Evolutionary conservation across 768 basidiomycete species (phyloP), one percentile per base, ranked within the genome.

Genomic region (Pholiota microspora): DNA sequence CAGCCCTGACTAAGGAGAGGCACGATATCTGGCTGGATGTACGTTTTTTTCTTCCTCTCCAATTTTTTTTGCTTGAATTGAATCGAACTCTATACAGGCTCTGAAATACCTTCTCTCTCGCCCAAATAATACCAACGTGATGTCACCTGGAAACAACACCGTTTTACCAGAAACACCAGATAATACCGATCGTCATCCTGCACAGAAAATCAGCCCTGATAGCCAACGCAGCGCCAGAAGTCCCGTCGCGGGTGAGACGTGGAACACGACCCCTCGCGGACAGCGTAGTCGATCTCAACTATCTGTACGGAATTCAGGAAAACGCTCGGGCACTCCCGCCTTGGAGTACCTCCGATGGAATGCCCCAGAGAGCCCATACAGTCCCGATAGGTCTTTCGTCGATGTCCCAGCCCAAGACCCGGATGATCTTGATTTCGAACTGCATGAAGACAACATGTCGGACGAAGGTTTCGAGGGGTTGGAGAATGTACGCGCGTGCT

Each of bases 1-100:
- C 97, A n/a, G 94, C 94, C 5, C 88, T 89, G 2, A 95, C 88
- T 7, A 91, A 92, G 67, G 97, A 98, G 60, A 80, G 95, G 51
- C 97, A 99, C 66, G 95, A 98, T 62, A 94, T 98, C 57, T 99
- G 97, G 97, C 76, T 93, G 50, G 89, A 86, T 70, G 94, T 94
- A 69, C 55, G 85, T 75, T 4, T 21, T 46, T 34, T 59, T 49
- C 58, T 27, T 6, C 23, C n/a, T n/a, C n/a, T n/a, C n/a, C n/a
- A n/a, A n/a, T n/a, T 53, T 10, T 28, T 55, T 52, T 34, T 35
- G 52, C 54, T 51, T 58, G 54, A 59, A 15, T 51, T 56, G 13
- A 62, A 51, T 23, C 29, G 47, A 45, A 23, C 31, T 27, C 36
- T 50, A 29, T 16, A 55, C 24, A 98, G 95, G 96, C 95, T 29